Conservation (phyloP, 2,329 filamentous ascomycete genomes). For the Alternaria alternata region DNA sequence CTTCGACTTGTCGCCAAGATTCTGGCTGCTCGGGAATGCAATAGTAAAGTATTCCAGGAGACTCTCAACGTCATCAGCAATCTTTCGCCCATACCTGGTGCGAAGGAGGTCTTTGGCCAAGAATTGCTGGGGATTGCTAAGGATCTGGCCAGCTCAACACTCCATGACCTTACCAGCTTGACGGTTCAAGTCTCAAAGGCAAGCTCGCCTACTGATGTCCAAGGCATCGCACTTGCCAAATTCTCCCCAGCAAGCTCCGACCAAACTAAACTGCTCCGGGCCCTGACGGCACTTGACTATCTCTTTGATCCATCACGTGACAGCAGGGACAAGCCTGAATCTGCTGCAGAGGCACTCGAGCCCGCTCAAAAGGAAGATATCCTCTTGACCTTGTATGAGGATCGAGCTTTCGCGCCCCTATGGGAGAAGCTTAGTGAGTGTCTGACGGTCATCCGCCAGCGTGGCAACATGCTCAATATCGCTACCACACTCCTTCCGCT, state of each 20-base stretch:
- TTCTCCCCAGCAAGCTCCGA: slow-evolving; percentile 97
- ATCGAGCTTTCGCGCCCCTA: slow-evolving; percentile 85
- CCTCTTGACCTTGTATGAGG: slow-evolving; percentile 87
- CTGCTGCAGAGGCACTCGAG: slow-evolving; percentile 60
- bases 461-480: slow-evolving; percentile 95
- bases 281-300: slow-evolving; percentile 93
- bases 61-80: slow-evolving; percentile 99
- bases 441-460: slow-evolving; percentile 84
- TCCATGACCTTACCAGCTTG: slow-evolving; percentile 83
- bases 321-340: slow-evolving; percentile 58
- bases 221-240: slow-evolving; percentile 90
- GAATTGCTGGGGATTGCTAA: slow-evolving; percentile 91
- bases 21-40: slow-evolving; percentile 93
- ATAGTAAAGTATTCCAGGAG: slow-evolving; percentile 96
- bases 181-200: slow-evolving; percentile 87
- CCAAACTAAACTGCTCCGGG: slow-evolving; percentile 92
- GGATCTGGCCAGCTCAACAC: slow-evolving; percentile 81
- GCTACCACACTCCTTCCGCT: slow-evolving; percentile 93
- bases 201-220: slow-evolving; percentile 89
- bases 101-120: slow-evolving; percentile 89
- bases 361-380: slow-evolving; percentile 80
- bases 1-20: slow-evolving; percentile 95
- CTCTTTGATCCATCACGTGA: slow-evolving; percentile 83
- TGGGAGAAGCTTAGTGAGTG: slow-evolving; percentile 94
- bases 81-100: slow-evolving; percentile 88